These are phyloP conservation scores for Pycnococcus provasolii DNA, from an alignment of 139 green algal species.

Conservation along the genomic window DNA sequence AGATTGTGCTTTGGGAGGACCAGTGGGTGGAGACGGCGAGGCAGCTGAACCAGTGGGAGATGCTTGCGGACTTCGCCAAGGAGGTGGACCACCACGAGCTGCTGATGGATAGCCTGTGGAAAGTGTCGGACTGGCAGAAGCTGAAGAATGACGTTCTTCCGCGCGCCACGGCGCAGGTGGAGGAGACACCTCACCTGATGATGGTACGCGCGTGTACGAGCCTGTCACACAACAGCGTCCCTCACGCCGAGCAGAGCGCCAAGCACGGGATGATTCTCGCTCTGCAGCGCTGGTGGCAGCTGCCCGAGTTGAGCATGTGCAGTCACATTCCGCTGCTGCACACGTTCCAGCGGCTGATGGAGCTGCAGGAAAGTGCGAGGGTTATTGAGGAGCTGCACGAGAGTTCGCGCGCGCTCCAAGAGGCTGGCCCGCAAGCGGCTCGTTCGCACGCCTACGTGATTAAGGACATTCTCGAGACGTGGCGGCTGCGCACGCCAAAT, in stretches of 20 bases:
- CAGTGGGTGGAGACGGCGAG: slow-evolving; percentile 68
- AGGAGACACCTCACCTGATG: slow-evolving; percentile 52
- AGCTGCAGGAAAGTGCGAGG: slow-evolving; percentile 73
- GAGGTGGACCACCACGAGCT: slow-evolving; percentile 57
- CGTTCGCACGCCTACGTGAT: slow-evolving; percentile 25
- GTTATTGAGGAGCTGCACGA: slow-evolving; percentile 58
- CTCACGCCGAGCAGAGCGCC: slow-evolving; percentile 36
- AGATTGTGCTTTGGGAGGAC: slow-evolving; percentile 68
- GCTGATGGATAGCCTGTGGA: slow-evolving; percentile 65
- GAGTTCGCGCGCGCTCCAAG: background rate
- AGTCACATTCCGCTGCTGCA: slow-evolving; percentile 56
- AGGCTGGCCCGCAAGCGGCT: slow-evolving; percentile 5
- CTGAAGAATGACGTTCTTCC: slow-evolving; percentile 52
- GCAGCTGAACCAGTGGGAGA: slow-evolving; percentile 89
- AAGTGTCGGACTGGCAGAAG: slow-evolving; percentile 61
- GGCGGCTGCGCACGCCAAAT: slow-evolving; percentile 84
- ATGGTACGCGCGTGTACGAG: slow-evolving; percentile 62
- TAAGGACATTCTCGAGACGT: slow-evolving; percentile 82
- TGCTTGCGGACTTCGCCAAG: slow-evolving; percentile 63
- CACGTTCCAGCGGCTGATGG: slow-evolving; percentile 75
- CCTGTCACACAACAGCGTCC: slow-evolving; percentile 49
- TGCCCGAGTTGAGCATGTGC: slow-evolving; percentile 62
- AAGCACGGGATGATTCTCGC: slow-evolving; percentile 31
- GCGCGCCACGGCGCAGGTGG: slow-evolving; percentile 36
- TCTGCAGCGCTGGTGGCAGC: slow-evolving; percentile 68